Conservation (phyloP, 495 filamentous ascomycete genomes). For the Penicillium diatomitis region DNA sequence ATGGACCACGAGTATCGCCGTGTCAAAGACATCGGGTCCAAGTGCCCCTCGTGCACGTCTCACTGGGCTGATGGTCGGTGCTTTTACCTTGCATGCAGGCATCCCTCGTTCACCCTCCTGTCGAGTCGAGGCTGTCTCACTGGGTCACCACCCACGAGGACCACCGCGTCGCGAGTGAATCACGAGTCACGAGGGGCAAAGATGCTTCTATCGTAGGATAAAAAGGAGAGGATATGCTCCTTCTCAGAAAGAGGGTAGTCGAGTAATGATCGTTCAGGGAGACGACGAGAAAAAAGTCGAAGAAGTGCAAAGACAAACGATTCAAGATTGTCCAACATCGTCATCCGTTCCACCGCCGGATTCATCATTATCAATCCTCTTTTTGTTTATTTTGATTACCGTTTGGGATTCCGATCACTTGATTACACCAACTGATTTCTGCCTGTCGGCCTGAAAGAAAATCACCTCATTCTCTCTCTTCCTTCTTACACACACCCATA, state of each 20-base stretch:
- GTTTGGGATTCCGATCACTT: background rate
- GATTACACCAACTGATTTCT: background rate
- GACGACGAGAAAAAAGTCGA: background rate
- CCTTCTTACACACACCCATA: background rate
- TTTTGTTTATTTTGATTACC: background rate
- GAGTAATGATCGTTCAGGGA: background rate
- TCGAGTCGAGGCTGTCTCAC: background rate
- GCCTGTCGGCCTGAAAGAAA: too few relatives aligned
- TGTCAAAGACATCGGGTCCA: background rate
- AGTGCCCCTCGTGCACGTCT: background rate
- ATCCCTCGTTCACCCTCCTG: slow-evolving; percentile 1
- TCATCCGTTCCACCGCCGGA: slow-evolving; percentile 4
- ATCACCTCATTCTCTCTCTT: background rate
- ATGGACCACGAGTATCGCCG: background rate
- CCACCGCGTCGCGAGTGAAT: background rate
- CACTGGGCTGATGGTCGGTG: background rate
- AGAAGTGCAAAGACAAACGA: too few relatives aligned
- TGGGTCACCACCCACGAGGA: background rate
- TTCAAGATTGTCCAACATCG: background rate
- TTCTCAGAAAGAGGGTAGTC: slow-evolving; percentile 7
- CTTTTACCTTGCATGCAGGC: background rate
- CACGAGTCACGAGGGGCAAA: background rate
- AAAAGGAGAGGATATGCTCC: background rate
- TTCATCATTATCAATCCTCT: background rate
- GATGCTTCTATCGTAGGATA: background rate